Conservation (phyloP, 805 yeast genomes). For the Brettanomyces nanus region DNA sequence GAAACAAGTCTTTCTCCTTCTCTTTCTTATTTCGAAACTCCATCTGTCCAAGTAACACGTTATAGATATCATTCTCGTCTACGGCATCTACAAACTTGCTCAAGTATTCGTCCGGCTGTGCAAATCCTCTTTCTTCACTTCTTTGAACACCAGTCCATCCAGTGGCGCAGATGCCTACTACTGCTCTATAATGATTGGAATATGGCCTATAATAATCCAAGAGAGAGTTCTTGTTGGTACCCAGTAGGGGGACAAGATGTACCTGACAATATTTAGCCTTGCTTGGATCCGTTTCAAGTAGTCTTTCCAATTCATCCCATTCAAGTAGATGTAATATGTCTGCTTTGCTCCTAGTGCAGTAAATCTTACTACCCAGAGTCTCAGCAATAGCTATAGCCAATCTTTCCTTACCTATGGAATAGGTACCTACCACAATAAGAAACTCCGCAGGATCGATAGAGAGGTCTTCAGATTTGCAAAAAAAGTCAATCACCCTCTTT, state of each 20-base stretch:
- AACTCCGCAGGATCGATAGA: conserved; percentile 6
- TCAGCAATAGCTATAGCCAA: conserved; percentile 63
- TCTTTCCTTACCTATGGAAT: conserved; percentile 88
- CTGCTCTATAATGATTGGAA: conserved; percentile 40
- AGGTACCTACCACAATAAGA: conserved; percentile 72
- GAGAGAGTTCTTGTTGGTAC: conserved; percentile 38
- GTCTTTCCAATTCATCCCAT: conserved; percentile 32
- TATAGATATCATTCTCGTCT: neutral
- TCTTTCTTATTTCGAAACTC: conserved; percentile 2
- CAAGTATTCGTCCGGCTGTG: conserved; percentile 8
- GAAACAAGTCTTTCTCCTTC: conserved; percentile 7
- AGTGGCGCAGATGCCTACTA: conserved; percentile 77
- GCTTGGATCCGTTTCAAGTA: conserved; percentile 35
- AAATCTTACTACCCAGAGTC: conserved; percentile 43
- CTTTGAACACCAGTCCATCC: conserved; percentile 61
- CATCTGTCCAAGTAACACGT: conserved; percentile 3
- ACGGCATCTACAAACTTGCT: conserved; percentile 2
- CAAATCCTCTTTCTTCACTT: conserved; percentile 2
- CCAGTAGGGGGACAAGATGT: conserved; percentile 67
- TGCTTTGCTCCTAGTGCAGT: conserved; percentile 40
- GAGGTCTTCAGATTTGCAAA: conserved; percentile 6
- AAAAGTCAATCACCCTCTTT: conserved; percentile 32
- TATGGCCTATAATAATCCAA: conserved; percentile 42
- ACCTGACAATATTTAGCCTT: conserved; percentile 35
- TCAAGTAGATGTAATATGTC: conserved; percentile 37